Base-by-base conservation (phyloP, 306 rosid genomes). In the Inga leiocalycina region DNA sequence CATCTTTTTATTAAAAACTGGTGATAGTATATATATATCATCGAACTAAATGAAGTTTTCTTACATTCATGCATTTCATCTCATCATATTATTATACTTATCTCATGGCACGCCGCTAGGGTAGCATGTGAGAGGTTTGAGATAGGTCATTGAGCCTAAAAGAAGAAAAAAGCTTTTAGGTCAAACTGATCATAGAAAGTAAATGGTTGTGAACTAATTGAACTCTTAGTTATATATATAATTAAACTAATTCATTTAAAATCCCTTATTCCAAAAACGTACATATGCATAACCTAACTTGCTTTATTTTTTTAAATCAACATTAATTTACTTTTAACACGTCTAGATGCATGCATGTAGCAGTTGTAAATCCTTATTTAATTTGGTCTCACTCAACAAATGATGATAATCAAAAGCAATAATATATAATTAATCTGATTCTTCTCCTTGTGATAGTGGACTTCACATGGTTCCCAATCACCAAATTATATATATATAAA, bases 291-390 rank as follows among this genome's bases (percentile, higher is more conserved):
- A 22, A 10, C 59, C 76, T 72, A 72, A 73, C 62, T 73, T 48
- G 77, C 15, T 37, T 45, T 6, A 7, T 24, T 73, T 24, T 5
- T 73, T 48, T 3, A 24, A 73, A 14, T 30, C 11, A 73, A 15
- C 12, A 3, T 56, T 56, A 56, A 44, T 13, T 73, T 27, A 1
- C 24, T 15, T 32, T 39, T 51, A 2, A 74, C 19, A 19, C 46
- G 32, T 30, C 78, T 19, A 4, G 66, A 32, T 74, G 78, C 78
- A 49, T 74, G 78, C 78, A 51, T 34, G 45, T 74, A 52, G 46
- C 22, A 8, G 78, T 74, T 74, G 30, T 51, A 52, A 35, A 74
- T 45, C 37, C 6, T 74, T 10, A 73, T 46, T 27, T 46, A 46
- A 32, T 52, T 9, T 30, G 44, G 27, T 51, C 32, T 17, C 30